A percentile compares a stretch with the other conserved stretches of the same genome.
Evolutionary conservation across 345 rosid genomes (phyloP).

Genomic region (Eucalyptus paniculata): DNA sequence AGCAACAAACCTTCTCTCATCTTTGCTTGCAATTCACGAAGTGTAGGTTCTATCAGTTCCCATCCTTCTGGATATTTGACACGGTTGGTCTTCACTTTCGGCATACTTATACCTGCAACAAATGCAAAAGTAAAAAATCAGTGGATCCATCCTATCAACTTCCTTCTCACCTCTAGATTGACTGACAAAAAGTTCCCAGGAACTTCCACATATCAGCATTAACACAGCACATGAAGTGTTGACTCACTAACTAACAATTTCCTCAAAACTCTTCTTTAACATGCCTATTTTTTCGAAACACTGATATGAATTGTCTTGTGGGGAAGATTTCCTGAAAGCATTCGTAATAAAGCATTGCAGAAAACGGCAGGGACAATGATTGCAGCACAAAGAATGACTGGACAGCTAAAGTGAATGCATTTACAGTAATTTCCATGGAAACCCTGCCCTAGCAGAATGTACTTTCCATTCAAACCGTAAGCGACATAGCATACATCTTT

Average conservation of each 20-base stretch:
- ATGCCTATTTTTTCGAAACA: background rate
- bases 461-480: background rate
- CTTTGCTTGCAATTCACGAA: conserved; percentile 47
- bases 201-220: background rate
- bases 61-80: conserved; percentile 66
- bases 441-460: background rate
- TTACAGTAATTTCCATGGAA: background rate
- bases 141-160: background rate
- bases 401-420: background rate
- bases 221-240: background rate
- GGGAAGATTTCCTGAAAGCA: background rate
- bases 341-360: background rate
- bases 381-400: background rate
- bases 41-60: conserved; percentile 79
- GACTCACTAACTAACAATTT: background rate
- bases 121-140: background rate
- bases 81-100: conserved; percentile 65
- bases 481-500: background rate
- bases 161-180: background rate
- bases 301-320: background rate
- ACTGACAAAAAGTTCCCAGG: background rate
- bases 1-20: conserved; percentile 63
- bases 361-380: background rate
- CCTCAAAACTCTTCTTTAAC: background rate
- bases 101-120: conserved; percentile 29